Evolutionary conservation across 257 asterid species (phyloP).

Genomic region (Perilla frutescens): DNA sequence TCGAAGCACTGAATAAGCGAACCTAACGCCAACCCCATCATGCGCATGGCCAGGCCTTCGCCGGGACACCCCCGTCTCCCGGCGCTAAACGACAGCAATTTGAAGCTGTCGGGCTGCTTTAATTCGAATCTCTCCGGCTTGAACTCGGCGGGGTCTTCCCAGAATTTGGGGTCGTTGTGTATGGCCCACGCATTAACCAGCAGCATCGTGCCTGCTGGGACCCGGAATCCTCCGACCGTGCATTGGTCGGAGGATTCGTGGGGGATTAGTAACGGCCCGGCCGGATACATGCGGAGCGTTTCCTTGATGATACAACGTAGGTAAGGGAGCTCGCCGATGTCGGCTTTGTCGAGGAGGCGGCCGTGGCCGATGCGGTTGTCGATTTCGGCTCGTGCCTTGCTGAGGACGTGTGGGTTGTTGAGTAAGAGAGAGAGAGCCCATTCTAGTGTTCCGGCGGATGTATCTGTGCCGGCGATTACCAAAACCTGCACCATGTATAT

Average conservation of each 20-base stretch:
- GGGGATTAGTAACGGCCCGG: constrained; percentile 62
- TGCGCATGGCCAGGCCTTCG: constrained; percentile 57
- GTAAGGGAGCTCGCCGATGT: constrained; percentile 54
- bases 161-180: constrained; percentile 59
- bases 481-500: constrained; percentile 40
- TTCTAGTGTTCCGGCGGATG: constrained; percentile 67
- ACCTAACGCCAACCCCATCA: constrained; percentile 57
- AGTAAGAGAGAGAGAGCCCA: constrained; percentile 63
- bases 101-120: constrained; percentile 48
- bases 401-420: constrained; percentile 56
- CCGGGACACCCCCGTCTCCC: constrained; percentile 82
- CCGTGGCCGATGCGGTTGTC: constrained; percentile 44
- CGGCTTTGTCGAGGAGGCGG: constrained; percentile 54
- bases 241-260: constrained; percentile 61
- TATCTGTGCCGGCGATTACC: constrained; percentile 67
- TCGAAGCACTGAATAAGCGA: constrained; percentile 68
- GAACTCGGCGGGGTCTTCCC: constrained; percentile 57
- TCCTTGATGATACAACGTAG: constrained; percentile 55
- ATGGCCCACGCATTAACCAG: constrained; percentile 66
- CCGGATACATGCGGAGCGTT: constrained; percentile 62
- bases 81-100: constrained; percentile 56
- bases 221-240: constrained; percentile 52
- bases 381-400: constrained; percentile 61
- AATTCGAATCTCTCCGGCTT: constrained; percentile 66
- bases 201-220: constrained; percentile 63